These are phyloP conservation scores for Blastomyces emzantsi DNA, from an alignment of 2,329 filamentous ascomycete genomes.

Conservation along the genomic window DNA sequence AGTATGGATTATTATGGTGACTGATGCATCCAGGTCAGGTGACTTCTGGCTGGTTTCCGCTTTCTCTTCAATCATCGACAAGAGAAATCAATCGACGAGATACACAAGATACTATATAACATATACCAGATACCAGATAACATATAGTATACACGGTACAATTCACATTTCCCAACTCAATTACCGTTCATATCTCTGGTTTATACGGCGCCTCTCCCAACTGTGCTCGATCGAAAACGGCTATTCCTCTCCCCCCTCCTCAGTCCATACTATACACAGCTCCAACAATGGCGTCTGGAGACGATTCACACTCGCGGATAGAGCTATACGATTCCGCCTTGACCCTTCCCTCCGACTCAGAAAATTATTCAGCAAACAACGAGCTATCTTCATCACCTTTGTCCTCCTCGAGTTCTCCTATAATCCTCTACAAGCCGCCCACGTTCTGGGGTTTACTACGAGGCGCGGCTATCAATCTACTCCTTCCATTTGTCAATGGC, in stretches of 20 bases:
- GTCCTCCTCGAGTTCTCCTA: constrained; percentile 32
- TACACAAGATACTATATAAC: neutral
- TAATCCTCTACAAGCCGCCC: constrained; percentile 83
- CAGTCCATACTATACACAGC: constrained; percentile 38
- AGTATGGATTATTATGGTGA: neutral
- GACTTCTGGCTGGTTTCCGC: neutral
- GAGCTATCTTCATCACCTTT: constrained; percentile 27
- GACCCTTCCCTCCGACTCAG: constrained; percentile 41
- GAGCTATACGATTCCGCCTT: constrained; percentile 37
- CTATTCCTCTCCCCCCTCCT: neutral
- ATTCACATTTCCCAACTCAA: neutral
- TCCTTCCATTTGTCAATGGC: constrained; percentile 92
- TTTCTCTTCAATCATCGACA: neutral
- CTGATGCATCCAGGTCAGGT: neutral
- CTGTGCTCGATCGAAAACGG: neutral
- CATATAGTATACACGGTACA: neutral
- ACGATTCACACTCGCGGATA: constrained; percentile 22
- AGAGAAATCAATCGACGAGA: neutral
- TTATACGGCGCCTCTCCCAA: neutral
- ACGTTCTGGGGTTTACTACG: constrained; percentile 77
- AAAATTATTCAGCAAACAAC: constrained; percentile 38
- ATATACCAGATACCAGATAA: neutral
- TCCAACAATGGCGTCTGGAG: constrained; percentile 26
- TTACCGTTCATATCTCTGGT: neutral
- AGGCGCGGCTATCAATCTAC: constrained; percentile 88